These are phyloP conservation scores for Botrytis medusae DNA, from an alignment of 2,329 filamentous ascomycete genomes.

Conservation along the genomic window DNA sequence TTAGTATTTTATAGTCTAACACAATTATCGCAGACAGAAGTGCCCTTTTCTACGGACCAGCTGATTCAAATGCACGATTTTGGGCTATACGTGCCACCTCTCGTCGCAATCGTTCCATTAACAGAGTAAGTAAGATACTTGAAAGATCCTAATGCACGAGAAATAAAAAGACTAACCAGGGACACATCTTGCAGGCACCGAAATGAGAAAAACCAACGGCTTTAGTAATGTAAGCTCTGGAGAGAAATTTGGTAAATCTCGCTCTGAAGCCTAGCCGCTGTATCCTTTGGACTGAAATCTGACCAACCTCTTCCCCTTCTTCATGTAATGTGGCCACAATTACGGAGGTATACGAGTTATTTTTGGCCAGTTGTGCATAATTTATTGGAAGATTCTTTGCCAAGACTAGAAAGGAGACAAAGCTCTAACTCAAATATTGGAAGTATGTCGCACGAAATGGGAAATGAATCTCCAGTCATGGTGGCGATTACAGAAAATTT, in stretches of 20 bases:
- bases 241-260: background rate
- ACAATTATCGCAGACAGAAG: background rate
- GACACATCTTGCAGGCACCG: background rate
- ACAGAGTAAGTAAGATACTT: background rate
- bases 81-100: background rate
- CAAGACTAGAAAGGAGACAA: background rate
- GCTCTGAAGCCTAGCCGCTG: background rate
- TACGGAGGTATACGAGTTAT: background rate
- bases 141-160: no score
- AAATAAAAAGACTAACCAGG: background rate
- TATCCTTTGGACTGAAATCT: background rate
- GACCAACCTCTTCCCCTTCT: background rate
- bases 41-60: background rate
- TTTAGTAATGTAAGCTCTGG: background rate
- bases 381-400: background rate
- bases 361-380: no score
- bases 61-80: background rate
- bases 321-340: background rate
- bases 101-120: background rate
- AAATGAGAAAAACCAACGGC: no score
- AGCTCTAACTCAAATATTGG: background rate
- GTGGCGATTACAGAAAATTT: rapidly evolving
- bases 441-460: background rate
- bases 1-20: background rate
- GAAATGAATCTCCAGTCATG: background rate